Base-by-base conservation (phyloP, 2,329 filamentous ascomycete genomes). In the Ophiostoma sp. region DNA sequence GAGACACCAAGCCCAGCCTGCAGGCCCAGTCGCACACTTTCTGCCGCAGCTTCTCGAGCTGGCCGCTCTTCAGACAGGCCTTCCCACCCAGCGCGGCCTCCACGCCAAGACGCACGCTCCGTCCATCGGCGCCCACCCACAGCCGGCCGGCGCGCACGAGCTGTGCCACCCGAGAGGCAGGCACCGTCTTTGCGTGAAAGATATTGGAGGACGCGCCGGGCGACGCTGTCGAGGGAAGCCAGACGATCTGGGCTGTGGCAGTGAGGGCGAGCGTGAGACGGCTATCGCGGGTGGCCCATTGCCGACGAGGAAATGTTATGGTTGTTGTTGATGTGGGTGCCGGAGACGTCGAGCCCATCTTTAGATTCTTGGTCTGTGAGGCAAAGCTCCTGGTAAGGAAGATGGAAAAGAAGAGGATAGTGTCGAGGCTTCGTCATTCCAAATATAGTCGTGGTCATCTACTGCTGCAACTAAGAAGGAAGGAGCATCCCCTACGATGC, bases 131-230 rank as follows among this genome's bases (percentile, higher is more conserved):
- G 60, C 69, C 70, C 31, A 73, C 39, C 72, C 73, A 74, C 4
- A 74, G 62, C 3, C 70, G 71, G 44, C 73, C 73, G 3, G 70
- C 69, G 1, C 69, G 71, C n/a, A 73, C 70, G 1, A 74, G 72
- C 36, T 71, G 67, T 1, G 70, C 71, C 1, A 74, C 73, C 7
- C 71, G 71, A 1, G 65, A 68, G 6, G 73, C 73, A 1, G 73
- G 35, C 0, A 72, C 72, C 1, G 13, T 48, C 3, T 39, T 6
- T 7, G 36, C 6, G 11, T 15, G 13, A 11, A 67, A 27, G 3
- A 48, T 20, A 10, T 60, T 71, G 10, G 23, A 70, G 33, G 27
- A 73, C 62, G 27, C 5, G 7, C 20, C 15, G 13, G 41, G 7
- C 1, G 11, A 31, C 3, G 31, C 31, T 33, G 31, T 15, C 31